Percentiles rank a stretch among this genome's conserved stretches.
phyloP scores from a whole-genome alignment of 257 asterid genomes.

The Solanum phureja region DNA sequence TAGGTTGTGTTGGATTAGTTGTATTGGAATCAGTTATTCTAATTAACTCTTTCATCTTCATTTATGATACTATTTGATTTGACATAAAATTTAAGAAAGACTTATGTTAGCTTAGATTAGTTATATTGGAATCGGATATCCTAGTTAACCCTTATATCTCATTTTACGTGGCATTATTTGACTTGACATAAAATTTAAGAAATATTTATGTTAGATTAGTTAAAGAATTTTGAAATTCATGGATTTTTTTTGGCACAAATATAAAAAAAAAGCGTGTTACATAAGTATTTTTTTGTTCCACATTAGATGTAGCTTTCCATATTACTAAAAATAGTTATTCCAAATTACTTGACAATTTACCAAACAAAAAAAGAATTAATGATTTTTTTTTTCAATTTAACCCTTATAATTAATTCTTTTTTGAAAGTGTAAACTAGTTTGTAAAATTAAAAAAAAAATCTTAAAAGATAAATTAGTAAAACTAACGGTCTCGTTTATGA shows the following conservation, averaged over 20 bases:
- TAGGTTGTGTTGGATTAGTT: accelerated
- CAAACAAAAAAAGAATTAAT: not conserved
- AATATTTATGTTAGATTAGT: too few relatives aligned
- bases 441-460: too few relatives aligned
- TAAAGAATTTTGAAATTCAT: too few relatives aligned
- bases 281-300: too few relatives aligned
- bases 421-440: not conserved
- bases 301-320: not conserved
- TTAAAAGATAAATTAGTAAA: too few relatives aligned
- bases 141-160: not conserved
- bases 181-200: not conserved
- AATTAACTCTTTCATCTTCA: too few relatives aligned
- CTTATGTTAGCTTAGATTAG: not conserved
- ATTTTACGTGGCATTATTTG: not conserved
- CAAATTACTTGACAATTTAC: too few relatives aligned
- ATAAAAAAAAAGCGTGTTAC: not conserved
- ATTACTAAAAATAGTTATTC: not conserved
- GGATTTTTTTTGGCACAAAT: not conserved
- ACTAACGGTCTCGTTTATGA: too few relatives aligned
- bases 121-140: accelerated
- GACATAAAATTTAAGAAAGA: not conserved
- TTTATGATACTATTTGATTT: not conserved
- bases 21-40: not conserved
- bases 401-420: not conserved
- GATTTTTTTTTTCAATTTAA: accelerated